Percentiles rank a stretch among this genome's conserved stretches.
Evolutionary conservation across 805 yeast species (phyloP).

Genomic region (Kuraishia molischiana): DNA sequence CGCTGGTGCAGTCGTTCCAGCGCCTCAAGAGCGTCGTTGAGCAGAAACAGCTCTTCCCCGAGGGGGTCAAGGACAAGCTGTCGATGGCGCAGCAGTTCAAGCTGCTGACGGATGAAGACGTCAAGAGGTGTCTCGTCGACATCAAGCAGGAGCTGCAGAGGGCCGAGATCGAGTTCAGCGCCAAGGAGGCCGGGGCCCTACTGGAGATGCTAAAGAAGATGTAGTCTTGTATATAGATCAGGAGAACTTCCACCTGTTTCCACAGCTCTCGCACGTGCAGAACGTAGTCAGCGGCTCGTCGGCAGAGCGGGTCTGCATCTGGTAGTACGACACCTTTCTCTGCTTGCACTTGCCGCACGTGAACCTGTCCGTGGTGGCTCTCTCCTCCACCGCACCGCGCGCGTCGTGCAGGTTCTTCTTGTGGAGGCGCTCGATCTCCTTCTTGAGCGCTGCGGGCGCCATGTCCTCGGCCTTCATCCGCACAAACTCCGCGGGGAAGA

Average conservation of each 20-base stretch:
- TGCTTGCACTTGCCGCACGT: conserved; percentile 97
- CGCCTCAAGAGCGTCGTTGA: conserved; percentile 19
- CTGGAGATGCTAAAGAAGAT: conserved; percentile 4
- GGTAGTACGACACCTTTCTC: conserved; percentile 93
- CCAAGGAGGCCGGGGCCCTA: conserved; percentile 16
- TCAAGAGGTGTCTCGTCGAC: conserved; percentile 12
- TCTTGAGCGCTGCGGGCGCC: conserved; percentile 87
- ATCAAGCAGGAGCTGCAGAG: conserved; percentile 12
- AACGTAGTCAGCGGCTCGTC: conserved; percentile 98
- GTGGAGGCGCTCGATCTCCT: conserved; percentile 77
- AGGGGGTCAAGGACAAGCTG: conserved; percentile 6
- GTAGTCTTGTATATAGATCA: conserved; percentile 15
- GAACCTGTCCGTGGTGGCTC: conserved; percentile 94
- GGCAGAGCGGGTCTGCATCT: conserved; percentile 96
- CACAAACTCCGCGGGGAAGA: conserved; percentile 56
- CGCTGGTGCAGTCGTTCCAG: conserved; percentile 22
- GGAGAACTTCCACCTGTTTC: conserved; percentile 96
- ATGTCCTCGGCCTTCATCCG: conserved; percentile 87
- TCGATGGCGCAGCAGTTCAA: conserved; percentile 16
- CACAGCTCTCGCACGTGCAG: conserved; percentile 96
- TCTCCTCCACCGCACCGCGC: conserved; percentile 92
- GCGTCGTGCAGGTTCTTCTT: conserved; percentile 91
- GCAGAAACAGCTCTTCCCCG: conserved; percentile 10
- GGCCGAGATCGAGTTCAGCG: conserved; percentile 13
- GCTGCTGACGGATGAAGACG: conserved; percentile 17